Evolutionary conservation across 1,284 basidiomycete species (phyloP), one percentile per base, ranked within the genome.

Genomic region (Salmacisia buchloeana): DNA sequence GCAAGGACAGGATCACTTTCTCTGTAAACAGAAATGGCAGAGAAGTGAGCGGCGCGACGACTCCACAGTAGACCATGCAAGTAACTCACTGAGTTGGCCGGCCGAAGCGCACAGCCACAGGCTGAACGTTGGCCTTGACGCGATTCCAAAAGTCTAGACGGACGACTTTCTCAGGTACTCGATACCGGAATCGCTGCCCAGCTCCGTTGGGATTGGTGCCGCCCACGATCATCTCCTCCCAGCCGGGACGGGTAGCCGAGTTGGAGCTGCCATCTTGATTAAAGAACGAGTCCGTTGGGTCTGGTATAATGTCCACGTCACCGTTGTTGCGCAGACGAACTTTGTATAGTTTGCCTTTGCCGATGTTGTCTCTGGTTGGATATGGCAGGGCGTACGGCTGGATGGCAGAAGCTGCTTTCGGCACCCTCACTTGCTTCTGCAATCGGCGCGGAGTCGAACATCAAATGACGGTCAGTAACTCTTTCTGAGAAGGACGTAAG

Each of bases 121-220:
- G 49, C 61, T 62, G 29, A 27, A 36, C 52, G 49, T 41, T 35
- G 10, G 46, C 34, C 31, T 35, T 29, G 21, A 61, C 35, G 18
- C 60, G 93, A 64, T 87, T 88, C 94, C 94, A 98, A 75, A 98
- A 98, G 79, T 97, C 94, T 58, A 97, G 85, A 60, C 90, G 85
- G 68, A 98, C 90, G 56, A 93, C 85, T 68, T 88, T 86, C 80
- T 98, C 96, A 1, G 94, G 94, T n/a, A 98, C 88, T 69, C 92
- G 85, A 81, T 94, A 97, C 59, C 89, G 86, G 65, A 91, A 86
- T 54, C 66, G 66, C 33, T 61, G 18, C 63, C 66, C 7, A 34
- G 34, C 21, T 21, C 56, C 56, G 6, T 36, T 58, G n/a, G 49
- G 29, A 33, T 54, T 54, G 12, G 21, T 31, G 15, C 49, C 49